Percentiles rank a stretch among this genome's conserved stretches.
phyloP scores from a whole-genome alignment of 2,329 filamentous ascomycete genomes.

The Monilinia fructigena region DNA sequence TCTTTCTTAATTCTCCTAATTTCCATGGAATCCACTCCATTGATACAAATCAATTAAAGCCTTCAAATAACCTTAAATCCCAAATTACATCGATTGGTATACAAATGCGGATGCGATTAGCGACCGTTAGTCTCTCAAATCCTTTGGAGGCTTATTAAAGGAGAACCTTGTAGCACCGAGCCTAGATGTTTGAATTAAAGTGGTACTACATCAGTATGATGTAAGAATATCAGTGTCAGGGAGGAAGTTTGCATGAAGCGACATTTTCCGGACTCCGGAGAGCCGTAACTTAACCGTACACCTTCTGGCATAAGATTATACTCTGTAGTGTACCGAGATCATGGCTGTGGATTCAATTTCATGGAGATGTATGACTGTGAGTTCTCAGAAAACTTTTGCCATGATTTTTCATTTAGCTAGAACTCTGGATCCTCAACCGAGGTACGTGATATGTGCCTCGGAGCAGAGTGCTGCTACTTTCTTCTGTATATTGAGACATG shows the following conservation, averaged over 20 bases:
- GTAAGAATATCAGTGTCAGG: neutral
- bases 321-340: neutral
- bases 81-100: too few relatives aligned
- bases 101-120: neutral
- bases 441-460: neutral
- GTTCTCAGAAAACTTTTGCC: neutral
- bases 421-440: neutral
- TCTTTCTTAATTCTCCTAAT: neutral
- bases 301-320: neutral
- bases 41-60: neutral
- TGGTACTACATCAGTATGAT: conserved; percentile 6
- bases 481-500: neutral
- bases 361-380: neutral
- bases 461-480: neutral
- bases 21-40: neutral
- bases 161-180: neutral
- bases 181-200: conserved; percentile 5
- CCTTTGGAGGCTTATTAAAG: conserved; percentile 2
- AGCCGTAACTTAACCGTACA: neutral
- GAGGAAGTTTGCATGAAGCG: neutral
- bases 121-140: neutral
- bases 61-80: neutral
- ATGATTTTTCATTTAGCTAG: neutral
- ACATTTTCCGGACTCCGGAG: neutral
- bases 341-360: neutral